Evolutionary conservation across 148 eudicot genomes (phyloP), one percentile per base, ranked within the genome.

Genomic region (Fagopyrum tataricum): DNA sequence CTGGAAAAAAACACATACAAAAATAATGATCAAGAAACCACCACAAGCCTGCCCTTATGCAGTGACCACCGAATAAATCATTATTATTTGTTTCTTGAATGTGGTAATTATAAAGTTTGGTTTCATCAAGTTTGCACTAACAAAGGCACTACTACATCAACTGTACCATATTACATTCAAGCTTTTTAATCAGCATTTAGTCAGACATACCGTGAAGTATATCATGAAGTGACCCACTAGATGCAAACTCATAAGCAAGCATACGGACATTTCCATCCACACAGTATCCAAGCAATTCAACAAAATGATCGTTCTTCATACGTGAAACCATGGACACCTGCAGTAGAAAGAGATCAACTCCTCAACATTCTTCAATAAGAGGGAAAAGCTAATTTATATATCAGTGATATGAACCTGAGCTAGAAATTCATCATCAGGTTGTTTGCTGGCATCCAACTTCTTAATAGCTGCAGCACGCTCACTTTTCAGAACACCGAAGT

Each of bases 381-480:
- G 20, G 20, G 44, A 14, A 31, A 31, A 31, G 14, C 41, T 13
- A 14, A 15, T 37, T 14, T 37, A 9, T 43, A 14, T 37, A 14
- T 39, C 15, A 64, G 5, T 42, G 7, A 75, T 17, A 23, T 71
- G 64, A 42, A 90, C 98, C 98, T 93, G 93, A 77, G 93, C 81
- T 75, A 90, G 74, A 79, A 93, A 93, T 71, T 93, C 98, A 70
- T 76, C 84, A 61, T 91, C 94, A 11, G 94, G 88, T 76, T 91
- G 89, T 76, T 86, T 70, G 17, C 87, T 76, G 20, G 83, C 87
- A 79, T 93, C 98, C 70, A 91, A 82, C 84, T 93, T 93, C 75
- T 93, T 93, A 64, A 93, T 85, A 67, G 98, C 98, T 37, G 87
- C 92, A 74, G 82, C 86, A 39, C 85, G 85, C 20, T 85, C 97